Evolutionary conservation across 2,329 filamentous ascomycete species (phyloP).

Genomic region (Beauveria pseudobassiana): DNA sequence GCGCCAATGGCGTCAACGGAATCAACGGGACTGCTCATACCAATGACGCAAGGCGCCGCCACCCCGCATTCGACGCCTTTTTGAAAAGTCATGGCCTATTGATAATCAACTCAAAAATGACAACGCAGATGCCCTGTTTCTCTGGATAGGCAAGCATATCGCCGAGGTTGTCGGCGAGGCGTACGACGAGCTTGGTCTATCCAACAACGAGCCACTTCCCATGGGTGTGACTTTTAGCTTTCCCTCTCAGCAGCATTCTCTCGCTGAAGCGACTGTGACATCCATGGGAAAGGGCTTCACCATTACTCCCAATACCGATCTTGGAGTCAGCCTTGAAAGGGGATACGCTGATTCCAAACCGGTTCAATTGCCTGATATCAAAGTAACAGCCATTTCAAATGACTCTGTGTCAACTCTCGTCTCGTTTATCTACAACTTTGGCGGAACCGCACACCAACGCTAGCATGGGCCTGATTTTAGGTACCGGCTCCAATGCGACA

Average conservation of each 20-base stretch:
- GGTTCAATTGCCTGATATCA: conserved; percentile 52
- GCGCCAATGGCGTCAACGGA: conserved; percentile 11
- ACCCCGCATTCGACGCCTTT: conserved; percentile 45
- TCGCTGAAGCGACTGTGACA: conserved; percentile 57
- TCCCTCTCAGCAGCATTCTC: conserved; percentile 56
- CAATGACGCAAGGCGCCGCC: conserved; percentile 9
- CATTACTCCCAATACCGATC: conserved; percentile 51
- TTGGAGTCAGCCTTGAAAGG: conserved; percentile 49
- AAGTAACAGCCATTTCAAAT: conserved; percentile 70
- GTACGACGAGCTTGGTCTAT: conserved; percentile 34
- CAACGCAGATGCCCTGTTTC: conserved; percentile 66
- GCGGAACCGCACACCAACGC: conserved; percentile 55
- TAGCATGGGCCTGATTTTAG: conserved; percentile 73
- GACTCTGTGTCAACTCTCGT: conserved; percentile 74
- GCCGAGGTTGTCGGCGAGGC: conserved; percentile 61
- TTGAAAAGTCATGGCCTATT: conserved; percentile 70
- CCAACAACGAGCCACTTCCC: conserved; percentile 40
- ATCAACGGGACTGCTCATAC: neutral
- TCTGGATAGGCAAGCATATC: conserved; percentile 76
- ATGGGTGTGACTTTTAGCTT: conserved; percentile 66
- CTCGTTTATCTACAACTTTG: conserved; percentile 66
- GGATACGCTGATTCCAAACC: conserved; percentile 49
- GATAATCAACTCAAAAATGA: conserved; percentile 65
- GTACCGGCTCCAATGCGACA: conserved; percentile 75
- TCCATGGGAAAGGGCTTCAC: conserved; percentile 66